phyloP scores from a whole-genome alignment of 257 asterid genomes.

The Linderniella brevidens region DNA sequence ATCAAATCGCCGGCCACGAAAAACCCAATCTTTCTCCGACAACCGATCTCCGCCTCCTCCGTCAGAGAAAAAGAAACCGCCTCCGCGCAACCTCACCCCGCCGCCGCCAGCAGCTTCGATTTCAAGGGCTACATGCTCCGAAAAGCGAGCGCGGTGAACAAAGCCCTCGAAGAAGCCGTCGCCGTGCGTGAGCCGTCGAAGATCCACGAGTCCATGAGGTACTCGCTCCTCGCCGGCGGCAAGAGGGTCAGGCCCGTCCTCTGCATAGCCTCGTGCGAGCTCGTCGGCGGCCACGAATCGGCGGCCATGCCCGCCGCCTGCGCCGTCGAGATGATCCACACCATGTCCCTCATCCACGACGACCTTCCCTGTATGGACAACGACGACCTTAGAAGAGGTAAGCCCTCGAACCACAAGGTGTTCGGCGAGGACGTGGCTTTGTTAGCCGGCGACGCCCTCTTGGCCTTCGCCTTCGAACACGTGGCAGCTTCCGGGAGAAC shows the following conservation, averaged over 20 bases:
- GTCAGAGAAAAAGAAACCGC: constrained; percentile 3
- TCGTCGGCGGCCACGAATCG: constrained; percentile 12
- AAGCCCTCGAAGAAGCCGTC: constrained; percentile 10
- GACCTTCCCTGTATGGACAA: not conserved
- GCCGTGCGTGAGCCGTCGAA: constrained; percentile 3
- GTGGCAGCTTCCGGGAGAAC: constrained; percentile 1
- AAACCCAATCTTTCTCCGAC: too few relatives aligned
- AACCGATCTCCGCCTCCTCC: too few relatives aligned
- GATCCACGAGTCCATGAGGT: constrained; percentile 13
- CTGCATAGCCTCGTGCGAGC: constrained; percentile 12
- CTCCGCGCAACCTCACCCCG: not conserved
- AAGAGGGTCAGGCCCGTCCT: constrained; percentile 11
- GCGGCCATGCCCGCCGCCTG: constrained; percentile 8
- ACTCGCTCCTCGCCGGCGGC: constrained; percentile 8
- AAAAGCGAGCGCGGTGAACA: constrained; percentile 1
- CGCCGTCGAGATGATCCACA: constrained; percentile 1
- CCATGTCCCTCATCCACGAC: not conserved
- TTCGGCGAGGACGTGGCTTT: constrained; percentile 9
- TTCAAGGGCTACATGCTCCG: constrained; percentile 6
- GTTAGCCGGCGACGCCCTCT: constrained; percentile 1
- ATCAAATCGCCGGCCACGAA: too few relatives aligned
- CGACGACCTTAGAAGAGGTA: not conserved
- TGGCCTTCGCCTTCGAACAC: constrained; percentile 6
- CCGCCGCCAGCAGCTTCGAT: not conserved
- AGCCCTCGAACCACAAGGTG: constrained; percentile 8